A percentile compares a stretch with the other conserved stretches of the same genome.
Conservation (phyloP, 140 eudicot species). For the Artemisia princeps region DNA sequence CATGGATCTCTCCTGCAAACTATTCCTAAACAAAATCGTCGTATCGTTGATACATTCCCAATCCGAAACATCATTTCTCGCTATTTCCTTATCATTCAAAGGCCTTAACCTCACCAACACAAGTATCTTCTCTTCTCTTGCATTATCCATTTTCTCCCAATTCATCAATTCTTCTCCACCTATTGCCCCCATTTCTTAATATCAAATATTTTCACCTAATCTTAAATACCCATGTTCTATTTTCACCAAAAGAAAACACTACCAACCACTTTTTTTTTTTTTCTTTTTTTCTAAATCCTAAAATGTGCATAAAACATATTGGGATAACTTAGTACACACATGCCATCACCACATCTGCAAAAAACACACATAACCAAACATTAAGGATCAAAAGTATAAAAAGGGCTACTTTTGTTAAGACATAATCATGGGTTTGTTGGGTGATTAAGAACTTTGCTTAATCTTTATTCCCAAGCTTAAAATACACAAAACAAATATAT, state of each 20-base stretch:
- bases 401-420: conserved; percentile 3
- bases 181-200: conserved; percentile 62
- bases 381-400: conserved; percentile 13
- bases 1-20: conserved; percentile 93
- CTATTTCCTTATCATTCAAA: conserved; percentile 74
- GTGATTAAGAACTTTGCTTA: conserved; percentile 69
- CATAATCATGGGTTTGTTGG: conserved; percentile 54
- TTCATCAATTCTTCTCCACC: conserved; percentile 74
- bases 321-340: conserved; percentile 23
- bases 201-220: conserved; percentile 11
- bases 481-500: conserved; percentile 20
- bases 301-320: conserved; percentile 23
- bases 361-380: neutral
- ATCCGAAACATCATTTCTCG: conserved; percentile 73
- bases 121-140: conserved; percentile 80
- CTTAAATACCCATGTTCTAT: conserved; percentile 19
- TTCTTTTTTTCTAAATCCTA: too few relatives aligned
- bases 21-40: conserved; percentile 74
- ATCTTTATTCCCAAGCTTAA: conserved; percentile 40
- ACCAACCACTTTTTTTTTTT: conserved; percentile 18
- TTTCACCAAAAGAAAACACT: conserved; percentile 26
- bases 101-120: conserved; percentile 97
- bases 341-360: neutral
- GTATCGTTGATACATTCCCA: conserved; percentile 97
- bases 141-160: conserved; percentile 71